These are phyloP conservation scores for Didymella lethalis DNA, from an alignment of 2,329 filamentous ascomycete species.

Conservation along the genomic window DNA sequence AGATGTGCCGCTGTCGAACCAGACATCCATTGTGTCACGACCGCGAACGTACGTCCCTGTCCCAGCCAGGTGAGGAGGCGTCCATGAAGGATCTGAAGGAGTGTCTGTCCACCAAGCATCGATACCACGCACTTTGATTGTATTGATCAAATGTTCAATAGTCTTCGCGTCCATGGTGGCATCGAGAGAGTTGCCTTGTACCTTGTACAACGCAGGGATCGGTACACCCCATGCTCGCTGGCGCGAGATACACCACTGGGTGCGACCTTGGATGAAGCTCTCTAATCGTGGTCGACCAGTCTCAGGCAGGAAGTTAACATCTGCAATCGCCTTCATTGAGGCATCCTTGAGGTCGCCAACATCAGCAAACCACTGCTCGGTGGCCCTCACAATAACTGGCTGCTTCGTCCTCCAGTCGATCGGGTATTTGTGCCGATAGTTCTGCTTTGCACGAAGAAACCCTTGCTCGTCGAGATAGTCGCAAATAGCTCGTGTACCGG, in stretches of 20 bases:
- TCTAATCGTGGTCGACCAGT: slow-evolving; percentile 76
- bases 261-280: slow-evolving; percentile 86
- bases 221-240: slow-evolving; percentile 97
- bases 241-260: slow-evolving; percentile 97
- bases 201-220: slow-evolving; percentile 86
- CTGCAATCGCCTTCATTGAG: slow-evolving; percentile 72
- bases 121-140: slow-evolving; percentile 79
- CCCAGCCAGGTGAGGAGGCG: slow-evolving; percentile 68
- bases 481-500: slow-evolving; percentile 67
- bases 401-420: slow-evolving; percentile 98
- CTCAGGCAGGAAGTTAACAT: slow-evolving; percentile 81
- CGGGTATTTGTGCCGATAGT: slow-evolving; percentile 89
- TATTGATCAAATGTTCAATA: slow-evolving; percentile 82
- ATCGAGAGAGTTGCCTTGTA: slow-evolving; percentile 64
- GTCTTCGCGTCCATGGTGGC: slow-evolving; percentile 81
- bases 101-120: slow-evolving; percentile 94
- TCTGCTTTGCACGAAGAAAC: slow-evolving; percentile 73
- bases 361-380: slow-evolving; percentile 97
- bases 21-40: slow-evolving; percentile 97
- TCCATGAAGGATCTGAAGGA: slow-evolving; percentile 78
- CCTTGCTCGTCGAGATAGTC: slow-evolving; percentile 64
- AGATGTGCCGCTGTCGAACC: slow-evolving; percentile 97
- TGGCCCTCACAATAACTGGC: slow-evolving; percentile 89
- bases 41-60: slow-evolving; percentile 72
- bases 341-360: slow-evolving; percentile 80